Evolutionary conservation across 2,329 filamentous ascomycete species (phyloP), one percentile per base, ranked within the genome.

Genomic region (Colletotrichum orbiculare): DNA sequence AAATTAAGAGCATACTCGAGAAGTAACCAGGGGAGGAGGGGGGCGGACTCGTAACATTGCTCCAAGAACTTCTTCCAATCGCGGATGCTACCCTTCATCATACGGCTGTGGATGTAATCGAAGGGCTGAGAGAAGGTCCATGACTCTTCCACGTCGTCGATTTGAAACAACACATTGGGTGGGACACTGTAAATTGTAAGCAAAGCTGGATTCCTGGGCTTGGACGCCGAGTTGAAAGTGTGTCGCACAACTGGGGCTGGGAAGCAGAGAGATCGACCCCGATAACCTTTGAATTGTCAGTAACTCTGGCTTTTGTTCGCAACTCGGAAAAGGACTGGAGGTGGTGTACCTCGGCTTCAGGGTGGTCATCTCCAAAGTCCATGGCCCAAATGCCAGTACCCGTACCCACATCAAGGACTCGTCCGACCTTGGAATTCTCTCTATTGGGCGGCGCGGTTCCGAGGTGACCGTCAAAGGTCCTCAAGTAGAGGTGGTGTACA

Each of bases 331-430:
- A 41, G 38, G 9, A 41, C 9, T 9, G 9, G 17, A 17, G 17
- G 3, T 41, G 12, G 38, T 13, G 38, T 53, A 69, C 75, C 64
- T 75, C 55, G 10, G 75, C 67, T 10, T 75, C 68, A 0, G 76
- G 74, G 25, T 76, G 71, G 4, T 70, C 67, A 33, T 75, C 42
- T 71, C 72, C 80, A 68, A 83, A 78, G 56, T 84, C 82, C 10
- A 84, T 78, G 4, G 76, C 76, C 78, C 78, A 81, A 8, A 76
- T 71, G 12, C 81, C 82, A 8, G 82, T 84, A 0, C 82, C 82
- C 2, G 81, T 83, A 15, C 82, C 82, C 39, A 82, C 69, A 70
- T 85, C 83, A 2, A 85, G 73, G 8, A 79, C 73, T n/a, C 64
- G 67, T 13, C 49, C 45, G 3, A 33, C 50, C 4, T 67, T 53